A percentile compares a stretch with the other conserved stretches of the same genome.
Evolutionary conservation across 352 stramenopile species (phyloP).

Genomic region (Phytophthora europaea): DNA sequence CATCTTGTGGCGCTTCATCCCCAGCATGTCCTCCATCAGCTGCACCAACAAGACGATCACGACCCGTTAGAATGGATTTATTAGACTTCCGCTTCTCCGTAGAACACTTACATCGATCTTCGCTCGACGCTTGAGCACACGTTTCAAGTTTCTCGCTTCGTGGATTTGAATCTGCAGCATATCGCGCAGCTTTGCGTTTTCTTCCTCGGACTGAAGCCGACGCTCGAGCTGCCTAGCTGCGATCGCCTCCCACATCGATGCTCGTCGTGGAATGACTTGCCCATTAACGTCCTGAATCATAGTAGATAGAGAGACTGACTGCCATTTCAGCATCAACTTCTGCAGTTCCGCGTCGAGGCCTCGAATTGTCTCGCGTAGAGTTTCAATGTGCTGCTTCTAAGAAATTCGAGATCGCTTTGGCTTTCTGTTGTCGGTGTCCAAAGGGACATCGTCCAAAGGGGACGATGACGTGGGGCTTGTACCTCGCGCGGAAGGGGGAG

Average conservation of each 20-base stretch:
- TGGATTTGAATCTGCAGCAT: slow-evolving; percentile 41
- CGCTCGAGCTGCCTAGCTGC: slow-evolving; percentile 34
- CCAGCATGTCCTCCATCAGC: slow-evolving; percentile 27
- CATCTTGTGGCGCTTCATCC: slow-evolving; percentile 25
- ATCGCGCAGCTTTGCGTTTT: slow-evolving; percentile 32
- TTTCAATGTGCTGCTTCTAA: slow-evolving; percentile 28
- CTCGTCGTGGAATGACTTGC: slow-evolving; percentile 7
- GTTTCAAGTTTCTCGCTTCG: slow-evolving; percentile 34
- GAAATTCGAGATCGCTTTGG: slow-evolving; percentile 19
- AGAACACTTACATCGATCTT: slow-evolving; percentile 29
- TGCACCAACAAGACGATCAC: slow-evolving; percentile 9
- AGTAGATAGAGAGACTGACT: background rate
- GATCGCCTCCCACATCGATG: slow-evolving; percentile 36
- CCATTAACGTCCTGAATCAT: background rate
- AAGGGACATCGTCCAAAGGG: too few species aligned
- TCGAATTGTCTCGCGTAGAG: slow-evolving; percentile 8
- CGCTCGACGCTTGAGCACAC: slow-evolving; percentile 29
- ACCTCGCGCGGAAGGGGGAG: background rate
- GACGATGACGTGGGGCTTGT: slow-evolving; percentile 7
- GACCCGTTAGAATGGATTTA: background rate
- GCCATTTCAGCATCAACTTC: slow-evolving; percentile 2
- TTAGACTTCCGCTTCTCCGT: background rate
- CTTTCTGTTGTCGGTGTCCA: background rate
- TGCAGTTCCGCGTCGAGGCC: slow-evolving; percentile 23
- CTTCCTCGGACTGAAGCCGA: slow-evolving; percentile 25